Evolutionary conservation across 2,329 filamentous ascomycete species (phyloP).

Genomic region (Alternaria brassicicola): DNA sequence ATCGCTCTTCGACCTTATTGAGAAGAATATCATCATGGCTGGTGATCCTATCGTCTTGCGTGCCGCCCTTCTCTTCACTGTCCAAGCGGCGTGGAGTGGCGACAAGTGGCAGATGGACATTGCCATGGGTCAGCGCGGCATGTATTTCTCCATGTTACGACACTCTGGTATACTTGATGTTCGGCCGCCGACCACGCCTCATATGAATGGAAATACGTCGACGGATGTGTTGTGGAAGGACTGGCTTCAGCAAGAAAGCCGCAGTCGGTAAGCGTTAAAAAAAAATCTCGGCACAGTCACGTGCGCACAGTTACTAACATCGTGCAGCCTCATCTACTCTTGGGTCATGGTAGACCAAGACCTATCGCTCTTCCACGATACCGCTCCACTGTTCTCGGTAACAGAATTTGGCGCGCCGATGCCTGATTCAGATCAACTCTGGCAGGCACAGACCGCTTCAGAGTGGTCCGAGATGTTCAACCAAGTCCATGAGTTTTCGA

Average conservation of each 20-base stretch:
- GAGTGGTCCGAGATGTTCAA: constrained; percentile 67
- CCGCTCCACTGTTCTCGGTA: constrained; percentile 62
- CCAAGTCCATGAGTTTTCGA: constrained; percentile 62
- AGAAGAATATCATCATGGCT: constrained; percentile 72
- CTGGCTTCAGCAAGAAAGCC: constrained; percentile 69
- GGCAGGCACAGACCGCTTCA: constrained; percentile 64
- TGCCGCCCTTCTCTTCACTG: constrained; percentile 70
- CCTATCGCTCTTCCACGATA: constrained; percentile 50
- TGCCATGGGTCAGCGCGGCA: constrained; percentile 73
- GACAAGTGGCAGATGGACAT: constrained; percentile 82
- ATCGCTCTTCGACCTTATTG: constrained; percentile 72
- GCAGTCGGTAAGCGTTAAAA: constrained; percentile 60
- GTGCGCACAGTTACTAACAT: constrained; percentile 27
- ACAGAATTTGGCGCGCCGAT: constrained; percentile 70
- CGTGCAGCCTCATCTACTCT: constrained; percentile 69
- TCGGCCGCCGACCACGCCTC: constrained; percentile 54
- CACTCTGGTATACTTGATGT: constrained; percentile 70
- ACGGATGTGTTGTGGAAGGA: constrained; percentile 64
- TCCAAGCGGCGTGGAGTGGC: constrained; percentile 73
- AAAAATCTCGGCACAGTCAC: constrained; percentile 24
- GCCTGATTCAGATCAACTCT: constrained; percentile 67
- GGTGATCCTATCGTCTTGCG: constrained; percentile 69
- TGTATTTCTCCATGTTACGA: constrained; percentile 75
- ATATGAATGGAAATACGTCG: constrained; percentile 51
- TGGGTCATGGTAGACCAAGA: constrained; percentile 79